Conservation (phyloP, 441 rosid genomes). For the Raphanus hybrid region DNA sequence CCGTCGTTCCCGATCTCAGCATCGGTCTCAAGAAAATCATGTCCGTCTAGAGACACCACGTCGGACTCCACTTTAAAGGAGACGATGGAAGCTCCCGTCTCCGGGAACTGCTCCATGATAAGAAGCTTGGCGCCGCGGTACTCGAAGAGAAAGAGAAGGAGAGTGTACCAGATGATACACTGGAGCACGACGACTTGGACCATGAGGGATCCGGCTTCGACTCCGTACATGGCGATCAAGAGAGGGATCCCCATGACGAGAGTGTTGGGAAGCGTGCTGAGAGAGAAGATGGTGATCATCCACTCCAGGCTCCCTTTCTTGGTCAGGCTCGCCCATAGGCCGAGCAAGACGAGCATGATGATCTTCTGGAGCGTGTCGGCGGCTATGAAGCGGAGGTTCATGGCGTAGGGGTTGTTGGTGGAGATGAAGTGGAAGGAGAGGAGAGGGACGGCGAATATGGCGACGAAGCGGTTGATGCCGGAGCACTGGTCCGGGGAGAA, state of each 20-base stretch:
- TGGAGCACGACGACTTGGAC: slow-evolving; percentile 77
- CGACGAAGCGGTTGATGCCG: slow-evolving; percentile 77
- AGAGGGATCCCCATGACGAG: slow-evolving; percentile 77
- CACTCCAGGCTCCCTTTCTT: slow-evolving; percentile 63
- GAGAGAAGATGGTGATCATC: slow-evolving; percentile 71
- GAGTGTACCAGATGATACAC: slow-evolving; percentile 79
- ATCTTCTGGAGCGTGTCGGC: slow-evolving; percentile 72
- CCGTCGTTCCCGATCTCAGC: slow-evolving; percentile 71
- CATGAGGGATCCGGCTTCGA: slow-evolving; percentile 60
- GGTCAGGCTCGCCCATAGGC: slow-evolving; percentile 56
- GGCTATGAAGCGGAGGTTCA: slow-evolving; percentile 69
- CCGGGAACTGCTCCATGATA: slow-evolving; percentile 76
- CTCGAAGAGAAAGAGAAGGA: slow-evolving; percentile 69
- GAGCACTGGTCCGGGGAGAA: slow-evolving; percentile 78
- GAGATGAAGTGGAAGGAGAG: slow-evolving; percentile 80
- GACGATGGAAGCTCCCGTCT: slow-evolving; percentile 65
- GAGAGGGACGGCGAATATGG: slow-evolving; percentile 71
- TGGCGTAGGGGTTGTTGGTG: slow-evolving; percentile 57
- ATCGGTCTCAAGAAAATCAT: slow-evolving; percentile 62
- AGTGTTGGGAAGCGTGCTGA: slow-evolving; percentile 70
- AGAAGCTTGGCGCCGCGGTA: slow-evolving; percentile 73
- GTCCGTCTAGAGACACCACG: slow-evolving; percentile 63
- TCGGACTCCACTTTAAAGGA: slow-evolving; percentile 73
- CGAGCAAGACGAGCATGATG: slow-evolving; percentile 55
- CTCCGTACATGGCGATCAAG: slow-evolving; percentile 68